Evolutionary conservation across 148 eudicot species (phyloP).

Genomic region (Fagopyrum homotropicum): DNA sequence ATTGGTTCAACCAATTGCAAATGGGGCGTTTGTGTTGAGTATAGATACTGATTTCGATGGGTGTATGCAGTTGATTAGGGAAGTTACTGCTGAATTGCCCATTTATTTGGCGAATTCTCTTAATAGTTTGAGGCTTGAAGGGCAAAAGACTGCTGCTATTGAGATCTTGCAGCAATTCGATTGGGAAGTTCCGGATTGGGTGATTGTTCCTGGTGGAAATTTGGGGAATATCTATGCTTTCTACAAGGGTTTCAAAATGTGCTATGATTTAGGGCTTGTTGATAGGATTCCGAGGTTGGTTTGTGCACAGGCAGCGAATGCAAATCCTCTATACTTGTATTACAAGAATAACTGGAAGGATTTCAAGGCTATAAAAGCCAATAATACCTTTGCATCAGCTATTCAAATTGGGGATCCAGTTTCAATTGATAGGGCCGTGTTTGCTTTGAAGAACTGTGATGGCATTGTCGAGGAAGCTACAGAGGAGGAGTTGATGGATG

Average conservation of each 20-base stretch:
- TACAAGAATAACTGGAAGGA: conserved; percentile 75
- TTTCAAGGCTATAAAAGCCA: conserved; percentile 72
- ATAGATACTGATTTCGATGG: conserved; percentile 64
- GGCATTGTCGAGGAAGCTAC: conserved; percentile 98
- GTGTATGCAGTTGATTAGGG: conserved; percentile 78
- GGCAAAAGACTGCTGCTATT: conserved; percentile 74
- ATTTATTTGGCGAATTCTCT: conserved; percentile 79
- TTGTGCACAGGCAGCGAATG: conserved; percentile 95
- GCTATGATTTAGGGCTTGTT: conserved; percentile 77
- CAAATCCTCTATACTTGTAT: conserved; percentile 75
- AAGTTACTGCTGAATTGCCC: conserved; percentile 75
- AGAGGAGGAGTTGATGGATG: conserved; percentile 95
- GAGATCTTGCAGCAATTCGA: conserved; percentile 93
- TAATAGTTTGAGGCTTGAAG: conserved; percentile 76
- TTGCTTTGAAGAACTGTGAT: conserved; percentile 53
- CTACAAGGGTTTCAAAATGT: conserved; percentile 89
- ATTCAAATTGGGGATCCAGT: conserved; percentile 98
- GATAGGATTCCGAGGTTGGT: conserved; percentile 75
- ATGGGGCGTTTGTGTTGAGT: conserved; percentile 58
- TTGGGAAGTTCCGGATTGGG: conserved; percentile 98
- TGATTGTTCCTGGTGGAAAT: conserved; percentile 93
- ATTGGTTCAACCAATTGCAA: conserved; percentile 84
- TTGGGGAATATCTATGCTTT: conserved; percentile 89
- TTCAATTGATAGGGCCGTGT: conserved; percentile 84
- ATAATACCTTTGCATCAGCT: conserved; percentile 83